These are phyloP conservation scores for Schizophyllum amplum DNA, from an alignment of 1,284 basidiomycete species.

Conservation along the genomic window DNA sequence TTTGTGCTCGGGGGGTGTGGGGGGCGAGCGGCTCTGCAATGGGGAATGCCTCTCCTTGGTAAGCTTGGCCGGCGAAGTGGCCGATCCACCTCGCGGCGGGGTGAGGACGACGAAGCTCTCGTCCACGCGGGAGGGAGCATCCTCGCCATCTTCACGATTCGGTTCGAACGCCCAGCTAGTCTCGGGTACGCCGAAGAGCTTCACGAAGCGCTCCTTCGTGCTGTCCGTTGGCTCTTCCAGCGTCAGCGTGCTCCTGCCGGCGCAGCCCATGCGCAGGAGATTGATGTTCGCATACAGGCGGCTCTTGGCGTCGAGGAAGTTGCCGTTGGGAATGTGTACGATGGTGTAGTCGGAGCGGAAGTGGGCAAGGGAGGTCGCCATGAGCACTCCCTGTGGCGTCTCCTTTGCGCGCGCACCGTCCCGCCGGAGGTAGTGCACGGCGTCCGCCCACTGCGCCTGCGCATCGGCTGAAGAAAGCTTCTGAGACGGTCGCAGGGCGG, in stretches of 20 bases:
- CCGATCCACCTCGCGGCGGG: neutral
- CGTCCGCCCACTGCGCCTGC: conserved; percentile 50
- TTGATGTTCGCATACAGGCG: conserved; percentile 73
- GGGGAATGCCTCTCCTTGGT: neutral
- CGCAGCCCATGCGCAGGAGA: conserved; percentile 69
- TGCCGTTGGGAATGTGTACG: conserved; percentile 63
- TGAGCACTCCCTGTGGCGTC: conserved; percentile 60
- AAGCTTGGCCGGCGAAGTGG: neutral
- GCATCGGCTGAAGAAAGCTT: conserved; percentile 35
- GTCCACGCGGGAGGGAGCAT: neutral
- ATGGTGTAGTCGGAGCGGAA: conserved; percentile 81
- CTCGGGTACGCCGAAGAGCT: neutral
- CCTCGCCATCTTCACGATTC: neutral
- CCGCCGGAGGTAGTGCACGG: conserved; percentile 48
- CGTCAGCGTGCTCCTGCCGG: conserved; percentile 65
- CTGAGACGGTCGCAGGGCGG: conserved; percentile 39
- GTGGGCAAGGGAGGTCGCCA: conserved; percentile 76
- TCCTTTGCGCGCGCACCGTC: conserved; percentile 32
- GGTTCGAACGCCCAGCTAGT: neutral
- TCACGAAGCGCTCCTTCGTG: neutral
- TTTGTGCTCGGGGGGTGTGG: neutral
- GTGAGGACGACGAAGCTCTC: neutral
- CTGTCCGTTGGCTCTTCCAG: conserved; percentile 52
- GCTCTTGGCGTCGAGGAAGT: conserved; percentile 51
- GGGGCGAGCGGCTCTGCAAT: neutral